These are phyloP conservation scores for Bimuria novae-zelandiae DNA, from an alignment of 2,329 filamentous ascomycete genomes.

Conservation along the genomic window DNA sequence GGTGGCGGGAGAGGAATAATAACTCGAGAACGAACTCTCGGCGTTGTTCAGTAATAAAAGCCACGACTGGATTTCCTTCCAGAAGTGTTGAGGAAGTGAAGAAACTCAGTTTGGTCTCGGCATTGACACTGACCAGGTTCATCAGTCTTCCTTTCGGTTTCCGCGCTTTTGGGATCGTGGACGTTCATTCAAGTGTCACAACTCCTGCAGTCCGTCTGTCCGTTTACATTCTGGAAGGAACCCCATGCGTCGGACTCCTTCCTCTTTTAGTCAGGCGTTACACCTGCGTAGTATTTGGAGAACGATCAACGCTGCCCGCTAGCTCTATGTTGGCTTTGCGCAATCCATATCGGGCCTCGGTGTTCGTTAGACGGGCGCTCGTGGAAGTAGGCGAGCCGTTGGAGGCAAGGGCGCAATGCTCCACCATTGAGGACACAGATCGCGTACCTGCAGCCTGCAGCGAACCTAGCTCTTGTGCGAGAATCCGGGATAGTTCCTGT, in stretches of 20 bases:
- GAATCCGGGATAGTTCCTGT: too few species aligned
- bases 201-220: too few species aligned
- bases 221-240: neutral
- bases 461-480: too few species aligned
- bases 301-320: neutral
- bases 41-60: too few species aligned
- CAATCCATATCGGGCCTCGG: neutral
- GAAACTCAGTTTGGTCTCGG: too few species aligned
- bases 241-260: neutral
- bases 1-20: neutral
- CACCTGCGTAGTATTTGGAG: neutral
- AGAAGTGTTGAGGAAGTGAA: too few species aligned
- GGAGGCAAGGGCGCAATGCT: neutral
- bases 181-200: too few species aligned
- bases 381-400: neutral
- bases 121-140: too few species aligned
- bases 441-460: slow-evolving; percentile 13
- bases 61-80: too few species aligned
- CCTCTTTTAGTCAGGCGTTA: neutral
- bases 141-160: too few species aligned
- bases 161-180: too few species aligned
- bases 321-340: neutral
- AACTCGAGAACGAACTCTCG: neutral
- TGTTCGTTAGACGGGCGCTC: neutral
- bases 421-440: neutral